phyloP scores from a whole-genome alignment of 208 protist species.

The Acanthamoeba castellanii region DNA sequence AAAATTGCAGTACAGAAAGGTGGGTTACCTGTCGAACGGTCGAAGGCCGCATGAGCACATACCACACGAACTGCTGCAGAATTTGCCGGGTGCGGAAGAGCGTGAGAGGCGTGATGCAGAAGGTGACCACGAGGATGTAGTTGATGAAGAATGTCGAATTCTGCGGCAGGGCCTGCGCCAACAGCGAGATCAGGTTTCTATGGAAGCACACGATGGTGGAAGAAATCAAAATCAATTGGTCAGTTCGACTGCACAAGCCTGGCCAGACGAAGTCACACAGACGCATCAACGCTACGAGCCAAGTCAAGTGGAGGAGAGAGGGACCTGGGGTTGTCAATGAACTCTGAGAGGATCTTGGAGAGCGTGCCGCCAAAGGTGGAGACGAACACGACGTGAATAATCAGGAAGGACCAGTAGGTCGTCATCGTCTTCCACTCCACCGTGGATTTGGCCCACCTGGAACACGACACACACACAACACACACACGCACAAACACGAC shows the following conservation, averaged over 20 bases:
- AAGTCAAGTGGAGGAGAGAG: neutral
- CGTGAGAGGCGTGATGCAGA: slow-evolving; percentile 37
- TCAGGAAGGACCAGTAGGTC: slow-evolving; percentile 56
- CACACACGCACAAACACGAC: neutral
- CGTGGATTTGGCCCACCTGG: slow-evolving; percentile 28
- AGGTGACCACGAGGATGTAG: slow-evolving; percentile 55
- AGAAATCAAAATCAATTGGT: no score
- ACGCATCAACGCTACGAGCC: neutral
- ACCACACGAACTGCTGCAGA: slow-evolving; percentile 46
- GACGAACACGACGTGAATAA: slow-evolving; percentile 54
- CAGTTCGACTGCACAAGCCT: no score
- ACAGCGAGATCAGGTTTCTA: slow-evolving; percentile 8
- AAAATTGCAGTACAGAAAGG: neutral
- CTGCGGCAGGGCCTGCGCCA: slow-evolving; percentile 23
- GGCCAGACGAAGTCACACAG: neutral
- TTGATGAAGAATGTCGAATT: slow-evolving; percentile 66
- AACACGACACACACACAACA: neutral
- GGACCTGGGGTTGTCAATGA: slow-evolving; percentile 33
- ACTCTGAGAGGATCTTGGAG: slow-evolving; percentile 10
- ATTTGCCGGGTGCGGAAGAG: slow-evolving; percentile 57
- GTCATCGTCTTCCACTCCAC: slow-evolving; percentile 66
- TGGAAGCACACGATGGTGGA: no score
- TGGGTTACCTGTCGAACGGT: neutral
- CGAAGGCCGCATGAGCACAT: slow-evolving; percentile 21
- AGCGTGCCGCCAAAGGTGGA: slow-evolving; percentile 51